Base-by-base conservation (phyloP, 495 filamentous ascomycete species). In the Cercophora newfieldiana region DNA sequence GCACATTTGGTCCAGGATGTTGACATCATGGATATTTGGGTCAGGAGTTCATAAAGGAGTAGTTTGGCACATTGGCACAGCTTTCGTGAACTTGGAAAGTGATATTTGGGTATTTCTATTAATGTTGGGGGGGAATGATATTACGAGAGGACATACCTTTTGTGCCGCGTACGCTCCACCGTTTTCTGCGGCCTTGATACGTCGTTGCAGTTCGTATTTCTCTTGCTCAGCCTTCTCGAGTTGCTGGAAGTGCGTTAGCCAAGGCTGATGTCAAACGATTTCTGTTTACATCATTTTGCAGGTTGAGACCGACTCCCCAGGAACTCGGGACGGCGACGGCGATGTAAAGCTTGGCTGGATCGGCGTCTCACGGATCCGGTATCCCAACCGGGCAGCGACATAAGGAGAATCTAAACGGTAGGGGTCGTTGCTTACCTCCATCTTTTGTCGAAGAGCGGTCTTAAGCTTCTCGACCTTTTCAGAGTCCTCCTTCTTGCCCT, bases 401-500 rank as follows among this genome's bases (percentile, higher is more conserved):
- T 67, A 71, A 18, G 66, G 63, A 26, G 64, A 69, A 47, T 62
- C 59, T 29, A 51, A n/a, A 37, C 63, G 28, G 21, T 6, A 7
- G 56, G 61, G 57, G 65, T 64, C 59, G 57, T 5, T 25, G 76
- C 79, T 77, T 69, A 82, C 81, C 77, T 83, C 77, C 29, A 81
- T 75, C 72, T 80, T 77, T 66, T 81, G 76, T 71, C 77, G 79
- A 63, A 82, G 74, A 30, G 79, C 78, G 16, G 75, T 66, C 60
- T 78, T 77, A 29, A 83, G 77, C 71, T 83, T 84, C 66, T 84
- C 81, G 55, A 79, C 80, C 72, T 82, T 82, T 55, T 83, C 82
- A 55, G 79, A 75, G 61, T 81, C 79, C 65, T 82, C 80, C 66
- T 83, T 82, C 66, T 63, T 78, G 53, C 74, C 70, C 64, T 80